Conservation (phyloP, 345 rosid genomes). For the Populus deltoides region DNA sequence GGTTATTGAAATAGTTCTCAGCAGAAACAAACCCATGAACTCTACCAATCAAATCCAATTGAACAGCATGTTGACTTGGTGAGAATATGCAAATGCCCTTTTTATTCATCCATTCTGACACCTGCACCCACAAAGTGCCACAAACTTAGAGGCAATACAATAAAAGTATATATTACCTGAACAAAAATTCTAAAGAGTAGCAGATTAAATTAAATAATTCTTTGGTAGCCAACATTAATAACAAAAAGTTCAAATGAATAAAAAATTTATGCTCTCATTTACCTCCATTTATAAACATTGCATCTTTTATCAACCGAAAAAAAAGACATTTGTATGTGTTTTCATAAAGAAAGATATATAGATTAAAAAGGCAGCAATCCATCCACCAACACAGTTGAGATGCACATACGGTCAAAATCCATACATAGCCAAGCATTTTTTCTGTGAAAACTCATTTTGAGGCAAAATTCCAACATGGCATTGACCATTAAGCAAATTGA, state of each 20-base stretch:
- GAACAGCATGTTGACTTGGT: slow-evolving; percentile 74
- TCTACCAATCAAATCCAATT: slow-evolving; percentile 70
- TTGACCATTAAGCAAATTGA: background rate
- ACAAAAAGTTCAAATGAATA: too few species aligned
- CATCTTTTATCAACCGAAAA: background rate
- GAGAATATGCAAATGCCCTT: slow-evolving; percentile 57
- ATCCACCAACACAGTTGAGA: background rate
- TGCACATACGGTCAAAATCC: background rate
- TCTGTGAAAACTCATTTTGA: background rate
- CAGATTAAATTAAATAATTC: too few species aligned
- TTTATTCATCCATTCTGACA: slow-evolving; percentile 74
- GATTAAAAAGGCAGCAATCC: background rate
- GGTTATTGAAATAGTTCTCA: slow-evolving; percentile 57
- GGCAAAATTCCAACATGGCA: background rate
- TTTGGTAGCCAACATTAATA: background rate
- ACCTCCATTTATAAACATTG: background rate
- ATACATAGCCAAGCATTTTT: background rate
- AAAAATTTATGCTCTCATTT: too few species aligned
- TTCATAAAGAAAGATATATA: background rate
- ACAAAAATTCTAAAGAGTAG: background rate
- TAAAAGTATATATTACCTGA: background rate
- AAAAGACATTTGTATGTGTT: background rate
- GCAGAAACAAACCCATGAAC: slow-evolving; percentile 65
- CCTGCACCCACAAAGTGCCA: slow-evolving; percentile 39
- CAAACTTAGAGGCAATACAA: background rate